These are phyloP conservation scores for Aphanocladium album DNA, from an alignment of 2,329 filamentous ascomycete species.

Conservation along the genomic window DNA sequence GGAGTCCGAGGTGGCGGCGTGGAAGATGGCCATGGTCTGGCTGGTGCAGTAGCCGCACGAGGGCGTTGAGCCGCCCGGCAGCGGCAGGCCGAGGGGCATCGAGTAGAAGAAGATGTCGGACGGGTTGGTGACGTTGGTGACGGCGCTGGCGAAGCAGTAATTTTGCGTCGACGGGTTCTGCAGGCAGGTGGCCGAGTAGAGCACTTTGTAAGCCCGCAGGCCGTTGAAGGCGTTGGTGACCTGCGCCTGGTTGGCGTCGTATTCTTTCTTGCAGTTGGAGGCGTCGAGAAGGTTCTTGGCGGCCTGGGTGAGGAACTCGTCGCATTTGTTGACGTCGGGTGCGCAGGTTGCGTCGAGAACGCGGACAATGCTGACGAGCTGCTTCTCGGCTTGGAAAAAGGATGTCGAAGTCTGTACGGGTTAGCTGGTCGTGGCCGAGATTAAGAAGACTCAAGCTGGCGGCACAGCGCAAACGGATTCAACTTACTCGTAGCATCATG, in stretches of 20 bases:
- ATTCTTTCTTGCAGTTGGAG: constrained; percentile 68
- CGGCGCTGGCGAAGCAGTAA: constrained; percentile 80
- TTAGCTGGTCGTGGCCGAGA: background rate
- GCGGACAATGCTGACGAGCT: constrained; percentile 65
- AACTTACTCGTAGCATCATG: constrained; percentile 68
- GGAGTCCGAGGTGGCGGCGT: constrained; percentile 60
- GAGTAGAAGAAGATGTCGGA: constrained; percentile 80
- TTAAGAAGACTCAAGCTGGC: background rate
- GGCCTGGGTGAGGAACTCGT: constrained; percentile 56
- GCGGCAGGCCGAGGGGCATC: constrained; percentile 67
- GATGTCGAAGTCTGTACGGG: constrained; percentile 64
- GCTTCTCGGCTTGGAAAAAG: constrained; percentile 76
- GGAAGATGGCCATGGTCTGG: constrained; percentile 78
- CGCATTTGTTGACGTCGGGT: constrained; percentile 62
- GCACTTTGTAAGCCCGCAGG: constrained; percentile 67
- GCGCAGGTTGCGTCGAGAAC: constrained; percentile 75
- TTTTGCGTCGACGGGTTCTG: constrained; percentile 58
- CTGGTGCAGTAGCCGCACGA: constrained; percentile 72
- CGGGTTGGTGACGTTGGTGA: constrained; percentile 66
- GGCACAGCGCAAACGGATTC: no score
- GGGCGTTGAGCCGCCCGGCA: constrained; percentile 64
- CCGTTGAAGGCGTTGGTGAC: constrained; percentile 72
- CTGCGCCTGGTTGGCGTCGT: constrained; percentile 58
- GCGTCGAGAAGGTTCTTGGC: constrained; percentile 59
- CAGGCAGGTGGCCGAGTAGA: constrained; percentile 79